Base-by-base conservation (phyloP, 2,329 filamentous ascomycete species). In the Thielaviopsis euricoi region DNA sequence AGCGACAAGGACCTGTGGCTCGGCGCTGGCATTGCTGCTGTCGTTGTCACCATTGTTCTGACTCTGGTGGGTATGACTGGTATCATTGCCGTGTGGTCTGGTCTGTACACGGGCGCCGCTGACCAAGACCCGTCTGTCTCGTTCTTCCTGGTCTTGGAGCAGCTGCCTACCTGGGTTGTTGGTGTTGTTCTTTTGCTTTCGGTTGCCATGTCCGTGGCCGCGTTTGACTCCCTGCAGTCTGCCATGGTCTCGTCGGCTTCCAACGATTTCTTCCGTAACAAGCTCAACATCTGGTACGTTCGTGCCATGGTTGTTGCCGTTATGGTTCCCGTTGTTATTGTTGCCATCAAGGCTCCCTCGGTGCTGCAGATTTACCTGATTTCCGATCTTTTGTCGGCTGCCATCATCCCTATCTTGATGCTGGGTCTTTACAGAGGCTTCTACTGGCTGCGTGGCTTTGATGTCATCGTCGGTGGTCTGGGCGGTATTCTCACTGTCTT, bases 161-260 rank as follows among this genome's bases (percentile, higher is more conserved):
- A 81, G 63, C 78, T 93, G 1, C 87, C 87, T 0, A 76, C 71
- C 58, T 93, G 87, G 87, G 86, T 89, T n/a, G 79, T 93, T 1
- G 87, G 86, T 57, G 79, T 93, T 62, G 80, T 91, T 0, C 75
- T 93, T 10, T 82, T 91, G 67, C 89, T 93, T 86, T 81, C 86
- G 1, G 80, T 90, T 33, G 80, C 81, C 10, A 78, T 93, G 56
- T 86, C 81, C 65, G 88, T 85, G 2, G 83, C 87, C 0, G 82
- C 87, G 0, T 91, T 93, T 62, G 87, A 93, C 73, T 85, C 79
- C 61, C 75, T 91, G 43, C 88, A 91, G 70, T 86, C 83, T 1
- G 85, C 87, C 63, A 89, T 93, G 83, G 84, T 91, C 7, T 88
- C 85, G n/a, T 86, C 85, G 0, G 85, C 83, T 15, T 89, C 85